Evolutionary conservation across 208 protist genomes (phyloP), one percentile per base, ranked within the genome.

Genomic region (Trypanosoma avium): DNA sequence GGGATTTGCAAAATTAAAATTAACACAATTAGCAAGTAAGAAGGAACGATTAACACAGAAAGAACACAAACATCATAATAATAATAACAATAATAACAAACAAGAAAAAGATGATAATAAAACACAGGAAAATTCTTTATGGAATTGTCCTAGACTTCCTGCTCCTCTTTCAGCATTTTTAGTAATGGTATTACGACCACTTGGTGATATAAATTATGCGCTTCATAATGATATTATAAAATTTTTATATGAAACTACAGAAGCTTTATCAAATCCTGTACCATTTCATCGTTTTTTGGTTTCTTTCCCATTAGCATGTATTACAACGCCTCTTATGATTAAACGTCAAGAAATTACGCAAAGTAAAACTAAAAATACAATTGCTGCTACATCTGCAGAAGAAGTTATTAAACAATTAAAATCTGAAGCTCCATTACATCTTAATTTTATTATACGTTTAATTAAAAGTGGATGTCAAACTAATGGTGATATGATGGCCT

Each of bases 311-410:
- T 70, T 93, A 5, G 79, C 71, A 1, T 73, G 77, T 26, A 55
- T 96, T 56, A 89, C 73, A 55, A 73, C 76, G 17, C 85, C 84
- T 17, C 67, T 95, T 24, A 95, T 95, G 90, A 75, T 90, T 50
- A 76, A 89, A 67, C 77, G 77, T 29, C 82, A 93, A 35, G 78
- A 90, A 58, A 53, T 36, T 17, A 68, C 49, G 40, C 55, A 57
- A 43, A 57, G 8, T 33, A 50, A 29, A 35, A 21, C 21, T 13
- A 63, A 38, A 22, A 65, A 64, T 68, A 76, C 50, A 43, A 79
- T 87, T 52, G 69, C 79, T 1, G 72, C 81, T 62, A 58, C 68
- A 21, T 89, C 84, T 13, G 75, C 77, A 0, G 69, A 70, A 10
- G 77, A 84, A 40, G 67, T 82, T 33, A 57, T 80, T 12, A 68